Evolutionary conservation across 371 early-diverging fungal species (phyloP), one percentile per base, ranked within the genome.

Genomic region (Aphelidium insulamus): DNA sequence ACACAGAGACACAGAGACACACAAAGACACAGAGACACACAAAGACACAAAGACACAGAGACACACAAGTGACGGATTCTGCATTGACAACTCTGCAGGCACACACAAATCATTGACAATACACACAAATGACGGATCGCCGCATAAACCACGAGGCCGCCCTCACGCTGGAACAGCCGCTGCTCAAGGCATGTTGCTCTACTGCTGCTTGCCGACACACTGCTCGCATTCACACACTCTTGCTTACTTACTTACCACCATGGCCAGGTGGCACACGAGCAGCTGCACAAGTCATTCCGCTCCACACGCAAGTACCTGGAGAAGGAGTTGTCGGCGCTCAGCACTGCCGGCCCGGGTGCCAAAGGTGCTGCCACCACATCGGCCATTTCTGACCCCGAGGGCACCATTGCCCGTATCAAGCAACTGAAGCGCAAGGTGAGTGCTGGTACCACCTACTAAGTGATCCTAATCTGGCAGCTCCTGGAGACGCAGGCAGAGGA

Each of bases 231-330:
- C 18, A 23, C 24, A 9, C 15, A 21, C 15, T 25, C 18, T 6
- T 38, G 2, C 19, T 29, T 34, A 32, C 17, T 31, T 35, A 15
- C 37, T 32, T 31, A 21, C 22, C 6, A 1, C 15, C 19, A 23
- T 8, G 9, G 18, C 26, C 41, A 87, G 86, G 84, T 83, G 11
- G 86, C 91, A 9, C 58, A 74, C 27, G 91, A 90, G 49, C 86
- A 85, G 52, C 62, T 85, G 28, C 66, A 70, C 36, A 72, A 74
- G 37, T 59, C 83, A 3, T 72, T 73, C 43, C 71, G 77, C 39
- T 54, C 60, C 17, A 70, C 79, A 19, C 76, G 79, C 44, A 77
- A 77, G 41, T 66, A 69, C 28, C 56, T 74, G 10, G 91, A 87
- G 45, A 77, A 77, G 32, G 84, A 85, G 37, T 54, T 81, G 18